Evolutionary conservation across 176 grass and related monocot genomes (phyloP).

Genomic region (Lolium perenne): DNA sequence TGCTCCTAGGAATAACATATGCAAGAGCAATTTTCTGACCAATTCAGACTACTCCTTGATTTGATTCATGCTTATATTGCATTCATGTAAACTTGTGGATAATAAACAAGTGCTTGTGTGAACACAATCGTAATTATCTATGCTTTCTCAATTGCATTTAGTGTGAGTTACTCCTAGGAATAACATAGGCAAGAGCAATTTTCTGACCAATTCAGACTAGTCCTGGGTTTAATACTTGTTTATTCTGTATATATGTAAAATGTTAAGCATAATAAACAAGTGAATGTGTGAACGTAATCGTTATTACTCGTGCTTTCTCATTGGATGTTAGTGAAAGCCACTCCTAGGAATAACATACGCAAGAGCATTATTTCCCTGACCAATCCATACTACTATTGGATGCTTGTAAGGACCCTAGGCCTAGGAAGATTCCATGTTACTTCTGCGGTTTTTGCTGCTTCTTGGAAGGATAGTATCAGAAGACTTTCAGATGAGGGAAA

Average conservation of each 20-base stretch:
- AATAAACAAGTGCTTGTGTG: background rate
- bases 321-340: conserved; percentile 11
- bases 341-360: background rate
- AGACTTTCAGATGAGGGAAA: conserved; percentile 24
- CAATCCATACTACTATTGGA: background rate
- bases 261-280: background rate
- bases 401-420: conserved; percentile 26
- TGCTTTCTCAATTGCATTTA: background rate
- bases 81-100: conserved; percentile 7
- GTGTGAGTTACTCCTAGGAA: background rate
- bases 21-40: background rate
- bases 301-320: background rate
- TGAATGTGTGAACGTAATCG: background rate
- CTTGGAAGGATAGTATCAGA: background rate
- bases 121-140: background rate
- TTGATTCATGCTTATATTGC: background rate
- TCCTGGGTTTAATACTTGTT: background rate
- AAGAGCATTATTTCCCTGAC: background rate
- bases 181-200: background rate
- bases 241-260: conserved; percentile 6
- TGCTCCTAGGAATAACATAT: background rate
- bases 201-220: conserved; percentile 31
- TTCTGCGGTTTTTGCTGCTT: background rate
- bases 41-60: conserved; percentile 16
- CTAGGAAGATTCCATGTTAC: background rate